phyloP scores from a whole-genome alignment of 1,284 basidiomycete genomes.

The Puccinia coronata region DNA sequence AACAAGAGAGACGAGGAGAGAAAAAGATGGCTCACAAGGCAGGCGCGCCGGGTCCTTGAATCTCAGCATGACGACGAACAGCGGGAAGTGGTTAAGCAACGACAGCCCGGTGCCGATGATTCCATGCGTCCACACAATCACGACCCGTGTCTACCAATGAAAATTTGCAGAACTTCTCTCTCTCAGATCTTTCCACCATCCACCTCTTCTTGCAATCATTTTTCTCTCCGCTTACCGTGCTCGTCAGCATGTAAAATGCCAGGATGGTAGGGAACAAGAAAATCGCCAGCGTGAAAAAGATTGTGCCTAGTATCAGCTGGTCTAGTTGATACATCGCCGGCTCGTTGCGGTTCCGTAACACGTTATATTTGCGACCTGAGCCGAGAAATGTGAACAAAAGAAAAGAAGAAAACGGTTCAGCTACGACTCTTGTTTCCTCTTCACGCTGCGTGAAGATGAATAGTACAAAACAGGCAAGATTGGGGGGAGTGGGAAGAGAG shows the following conservation, averaged over 20 bases:
- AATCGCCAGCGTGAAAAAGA: constrained; percentile 85
- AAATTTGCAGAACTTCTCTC: no score
- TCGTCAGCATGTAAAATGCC: constrained; percentile 81
- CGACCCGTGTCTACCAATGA: constrained; percentile 66
- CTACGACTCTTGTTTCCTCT: background rate
- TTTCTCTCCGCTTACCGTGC: constrained; percentile 68
- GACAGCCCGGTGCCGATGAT: constrained; percentile 68
- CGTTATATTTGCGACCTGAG: constrained; percentile 80
- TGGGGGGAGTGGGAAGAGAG: no score
- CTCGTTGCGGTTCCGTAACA: constrained; percentile 78
- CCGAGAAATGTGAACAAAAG: background rate
- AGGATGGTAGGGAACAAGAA: constrained; percentile 89
- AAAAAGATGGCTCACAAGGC: constrained; percentile 66
- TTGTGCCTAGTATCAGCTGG: constrained; percentile 88
- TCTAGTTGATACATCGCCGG: constrained; percentile 89
- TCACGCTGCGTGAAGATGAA: no score
- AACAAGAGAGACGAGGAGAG: constrained; percentile 9
- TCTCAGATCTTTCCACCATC: no score
- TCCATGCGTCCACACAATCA: constrained; percentile 67
- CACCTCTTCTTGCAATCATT: background rate
- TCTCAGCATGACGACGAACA: constrained; percentile 84
- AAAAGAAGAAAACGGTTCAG: background rate
- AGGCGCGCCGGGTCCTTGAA: constrained; percentile 79
- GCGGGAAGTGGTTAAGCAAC: constrained; percentile 83
- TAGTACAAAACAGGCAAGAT: no score